A percentile compares a stretch with the other conserved stretches of the same genome.
phyloP scores from a whole-genome alignment of 2,329 filamentous ascomycete species.

The Aspergillus niger region DNA sequence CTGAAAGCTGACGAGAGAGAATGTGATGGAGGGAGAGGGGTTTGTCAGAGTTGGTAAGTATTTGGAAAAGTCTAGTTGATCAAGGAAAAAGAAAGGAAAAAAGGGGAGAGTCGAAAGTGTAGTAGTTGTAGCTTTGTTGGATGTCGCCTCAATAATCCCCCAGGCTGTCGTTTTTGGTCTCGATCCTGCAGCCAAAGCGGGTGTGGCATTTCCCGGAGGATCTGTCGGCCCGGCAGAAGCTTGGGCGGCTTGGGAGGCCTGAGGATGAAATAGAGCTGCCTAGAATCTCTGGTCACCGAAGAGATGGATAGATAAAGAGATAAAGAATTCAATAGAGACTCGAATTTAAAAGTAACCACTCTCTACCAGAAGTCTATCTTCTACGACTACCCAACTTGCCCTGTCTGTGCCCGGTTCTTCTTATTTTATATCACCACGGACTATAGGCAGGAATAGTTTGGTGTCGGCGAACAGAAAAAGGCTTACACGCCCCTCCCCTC shows the following conservation, averaged over 20 bases:
- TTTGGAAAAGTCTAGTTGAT: background rate
- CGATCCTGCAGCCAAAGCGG: constrained; percentile 22
- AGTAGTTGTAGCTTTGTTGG: background rate
- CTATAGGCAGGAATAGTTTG: background rate
- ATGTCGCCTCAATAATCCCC: constrained; percentile 21
- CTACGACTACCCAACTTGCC: background rate
- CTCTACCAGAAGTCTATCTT: background rate
- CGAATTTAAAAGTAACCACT: no score
- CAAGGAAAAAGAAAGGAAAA: constrained; percentile 6
- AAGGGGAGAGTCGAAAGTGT: background rate
- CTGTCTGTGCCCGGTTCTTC: background rate
- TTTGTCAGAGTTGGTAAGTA: constrained; percentile 5
- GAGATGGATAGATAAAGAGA: no score
- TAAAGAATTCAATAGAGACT: no score
- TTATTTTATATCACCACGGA: background rate
- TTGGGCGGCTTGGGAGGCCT: constrained; percentile 7
- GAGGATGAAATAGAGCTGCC: background rate
- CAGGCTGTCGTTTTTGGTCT: constrained; percentile 24
- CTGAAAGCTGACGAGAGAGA: background rate
- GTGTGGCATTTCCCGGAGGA: constrained; percentile 22
- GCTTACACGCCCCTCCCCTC: background rate
- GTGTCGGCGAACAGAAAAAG: background rate
- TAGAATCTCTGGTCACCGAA: background rate
- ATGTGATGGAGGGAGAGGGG: constrained; percentile 9
- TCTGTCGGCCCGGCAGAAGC: constrained; percentile 20